These are phyloP conservation scores for Jacaranda copaia DNA, from an alignment of 257 asterid genomes.

Conservation along the genomic window DNA sequence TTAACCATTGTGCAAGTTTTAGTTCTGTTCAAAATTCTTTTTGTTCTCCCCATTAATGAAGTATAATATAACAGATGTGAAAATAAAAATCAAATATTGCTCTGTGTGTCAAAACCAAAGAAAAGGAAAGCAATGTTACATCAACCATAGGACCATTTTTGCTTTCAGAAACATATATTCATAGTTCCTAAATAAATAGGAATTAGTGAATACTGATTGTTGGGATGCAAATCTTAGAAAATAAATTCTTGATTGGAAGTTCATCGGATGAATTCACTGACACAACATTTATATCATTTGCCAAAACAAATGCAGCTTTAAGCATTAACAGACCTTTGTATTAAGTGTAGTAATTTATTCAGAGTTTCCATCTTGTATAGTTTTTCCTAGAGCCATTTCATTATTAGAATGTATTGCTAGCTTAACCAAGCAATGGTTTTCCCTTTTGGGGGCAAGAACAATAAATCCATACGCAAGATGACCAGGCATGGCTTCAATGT, in stretches of 20 bases:
- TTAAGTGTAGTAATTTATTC: background rate
- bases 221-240: too few species aligned
- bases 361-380: background rate
- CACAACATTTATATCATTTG: slow-evolving; percentile 3
- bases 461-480: slow-evolving; percentile 2
- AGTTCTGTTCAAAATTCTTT: slow-evolving; percentile 17
- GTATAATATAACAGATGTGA: slow-evolving; percentile 8
- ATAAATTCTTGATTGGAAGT: background rate
- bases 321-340: background rate
- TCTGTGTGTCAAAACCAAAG: slow-evolving; percentile 2
- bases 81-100: slow-evolving; percentile 10
- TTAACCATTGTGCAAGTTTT: background rate
- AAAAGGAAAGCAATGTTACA: slow-evolving; percentile 5
- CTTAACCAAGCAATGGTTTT: slow-evolving; percentile 22
- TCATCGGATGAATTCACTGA: slow-evolving; percentile 25
- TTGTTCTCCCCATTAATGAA: slow-evolving; percentile 8
- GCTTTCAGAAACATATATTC: background rate
- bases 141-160: background rate
- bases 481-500: slow-evolving; percentile 15
- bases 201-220: background rate
- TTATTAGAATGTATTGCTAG: background rate
- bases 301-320: slow-evolving; percentile 4
- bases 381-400: background rate
- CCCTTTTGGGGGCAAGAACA: slow-evolving; percentile 11
- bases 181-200: background rate